Evolutionary conservation across 1,284 basidiomycete genomes (phyloP).

Genomic region (Ceratobasidium sp.): DNA sequence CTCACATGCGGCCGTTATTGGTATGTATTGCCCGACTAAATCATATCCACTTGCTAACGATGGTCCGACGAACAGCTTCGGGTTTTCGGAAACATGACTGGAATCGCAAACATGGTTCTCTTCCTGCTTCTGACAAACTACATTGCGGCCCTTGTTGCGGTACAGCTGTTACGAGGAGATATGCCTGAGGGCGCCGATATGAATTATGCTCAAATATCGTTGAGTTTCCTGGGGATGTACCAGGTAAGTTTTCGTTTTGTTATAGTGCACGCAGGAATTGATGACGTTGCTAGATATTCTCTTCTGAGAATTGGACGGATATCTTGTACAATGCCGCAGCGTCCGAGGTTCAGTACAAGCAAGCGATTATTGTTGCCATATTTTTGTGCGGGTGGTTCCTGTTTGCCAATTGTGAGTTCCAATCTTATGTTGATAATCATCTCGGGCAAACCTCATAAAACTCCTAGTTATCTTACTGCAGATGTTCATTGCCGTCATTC

Average conservation of each 20-base stretch:
- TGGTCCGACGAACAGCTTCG: slow-evolving; percentile 68
- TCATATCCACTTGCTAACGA: slow-evolving; percentile 45
- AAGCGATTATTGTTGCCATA: slow-evolving; percentile 79
- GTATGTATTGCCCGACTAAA: slow-evolving; percentile 60
- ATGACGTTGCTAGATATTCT: slow-evolving; percentile 73
- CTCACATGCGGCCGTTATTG: slow-evolving; percentile 84
- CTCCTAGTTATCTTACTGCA: slow-evolving; percentile 89
- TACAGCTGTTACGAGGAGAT: slow-evolving; percentile 86
- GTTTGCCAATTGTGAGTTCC: slow-evolving; percentile 87
- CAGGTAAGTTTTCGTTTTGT: slow-evolving; percentile 57
- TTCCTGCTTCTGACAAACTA: slow-evolving; percentile 93
- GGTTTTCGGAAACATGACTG: slow-evolving; percentile 93
- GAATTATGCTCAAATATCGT: slow-evolving; percentile 92
- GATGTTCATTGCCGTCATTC: slow-evolving; percentile 99
- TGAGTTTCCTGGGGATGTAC: slow-evolving; percentile 90
- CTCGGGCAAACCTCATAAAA: slow-evolving; percentile 29
- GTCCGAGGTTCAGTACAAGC: slow-evolving; percentile 75
- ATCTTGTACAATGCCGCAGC: slow-evolving; percentile 79
- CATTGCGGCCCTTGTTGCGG: slow-evolving; percentile 83
- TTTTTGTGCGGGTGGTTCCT: slow-evolving; percentile 91
- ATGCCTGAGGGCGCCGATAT: slow-evolving; percentile 68
- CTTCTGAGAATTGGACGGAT: slow-evolving; percentile 94
- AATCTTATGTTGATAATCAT: slow-evolving; percentile 11
- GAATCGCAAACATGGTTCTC: slow-evolving; percentile 92
- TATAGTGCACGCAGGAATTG: background rate